phyloP scores from a whole-genome alignment of 441 rosid species.

The Lepidium campestre region DNA sequence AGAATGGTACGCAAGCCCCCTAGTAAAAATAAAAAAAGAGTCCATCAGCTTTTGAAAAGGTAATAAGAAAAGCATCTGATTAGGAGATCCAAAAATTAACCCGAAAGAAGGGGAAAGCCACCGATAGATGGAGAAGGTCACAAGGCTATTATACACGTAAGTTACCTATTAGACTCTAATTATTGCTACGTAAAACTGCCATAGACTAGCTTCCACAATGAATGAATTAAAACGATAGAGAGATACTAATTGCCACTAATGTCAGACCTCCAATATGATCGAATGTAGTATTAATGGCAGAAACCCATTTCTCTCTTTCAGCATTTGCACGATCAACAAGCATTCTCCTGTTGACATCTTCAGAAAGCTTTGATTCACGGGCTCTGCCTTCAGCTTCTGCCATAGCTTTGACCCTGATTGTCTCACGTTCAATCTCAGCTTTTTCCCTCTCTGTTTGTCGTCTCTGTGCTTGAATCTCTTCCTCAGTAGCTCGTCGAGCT shows the following conservation, averaged over 20 bases:
- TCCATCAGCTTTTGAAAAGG: background rate
- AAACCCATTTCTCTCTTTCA: conserved; percentile 97
- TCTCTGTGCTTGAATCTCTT: conserved; percentile 89
- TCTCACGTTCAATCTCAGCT: conserved; percentile 98
- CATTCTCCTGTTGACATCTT: conserved; percentile 87
- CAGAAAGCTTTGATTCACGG: conserved; percentile 91
- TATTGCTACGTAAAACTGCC: background rate
- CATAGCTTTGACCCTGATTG: conserved; percentile 84
- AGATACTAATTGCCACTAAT: background rate
- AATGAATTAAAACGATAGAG: background rate
- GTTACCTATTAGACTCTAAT: background rate
- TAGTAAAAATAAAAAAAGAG: conserved; percentile 24
- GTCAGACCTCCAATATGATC: conserved; percentile 89
- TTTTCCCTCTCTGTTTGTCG: conserved; percentile 93
- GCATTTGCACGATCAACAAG: conserved; percentile 93
- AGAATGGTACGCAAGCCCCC: conserved; percentile 89
- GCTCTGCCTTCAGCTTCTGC: conserved; percentile 99
- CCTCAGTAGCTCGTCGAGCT: conserved; percentile 90
- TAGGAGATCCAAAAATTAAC: background rate
- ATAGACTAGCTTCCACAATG: background rate
- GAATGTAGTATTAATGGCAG: conserved; percentile 92
- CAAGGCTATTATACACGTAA: background rate
- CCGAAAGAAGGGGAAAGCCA: background rate
- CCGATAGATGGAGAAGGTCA: background rate
- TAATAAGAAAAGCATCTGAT: background rate